Conservation (phyloP, 345 rosid genomes). For the Raphanus raphanistrum region DNA sequence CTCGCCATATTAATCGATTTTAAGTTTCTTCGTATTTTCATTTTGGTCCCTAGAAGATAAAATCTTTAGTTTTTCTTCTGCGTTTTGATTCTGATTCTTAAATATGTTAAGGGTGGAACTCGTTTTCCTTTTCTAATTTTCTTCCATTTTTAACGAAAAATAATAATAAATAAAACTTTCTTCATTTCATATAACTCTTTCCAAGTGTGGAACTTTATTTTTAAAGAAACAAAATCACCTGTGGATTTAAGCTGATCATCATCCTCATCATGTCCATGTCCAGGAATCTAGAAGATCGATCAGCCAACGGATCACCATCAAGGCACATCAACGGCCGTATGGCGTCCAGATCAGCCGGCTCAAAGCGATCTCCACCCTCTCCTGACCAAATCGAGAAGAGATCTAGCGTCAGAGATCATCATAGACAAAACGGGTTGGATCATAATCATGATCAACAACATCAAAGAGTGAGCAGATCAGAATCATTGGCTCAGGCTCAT, state of each 20-base stretch:
- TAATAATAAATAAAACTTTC: not conserved
- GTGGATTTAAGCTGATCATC: constrained; percentile 17
- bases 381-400: constrained; percentile 50
- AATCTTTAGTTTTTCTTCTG: constrained; percentile 11
- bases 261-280: constrained; percentile 43
- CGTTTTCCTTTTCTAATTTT: constrained; percentile 15
- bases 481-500: constrained; percentile 38
- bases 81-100: constrained; percentile 39
- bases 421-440: constrained; percentile 47
- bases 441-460: constrained; percentile 14
- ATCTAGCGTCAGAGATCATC: constrained; percentile 32
- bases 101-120: constrained; percentile 30
- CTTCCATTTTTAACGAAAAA: not conserved
- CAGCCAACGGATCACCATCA: constrained; percentile 54
- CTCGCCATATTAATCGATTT: not conserved
- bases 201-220: constrained; percentile 10
- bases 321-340: constrained; percentile 39
- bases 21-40: constrained; percentile 15
- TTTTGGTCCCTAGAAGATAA: constrained; percentile 31
- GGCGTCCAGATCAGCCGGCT: constrained; percentile 51
- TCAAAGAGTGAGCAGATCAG: constrained; percentile 40
- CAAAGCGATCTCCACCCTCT: constrained; percentile 53
- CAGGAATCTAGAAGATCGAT: constrained; percentile 62
- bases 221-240: not conserved
- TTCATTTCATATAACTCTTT: constrained; percentile 19